Evolutionary conservation across 106 monocot genomes (phyloP).

Genomic region (Platanthera guangdongensis): DNA sequence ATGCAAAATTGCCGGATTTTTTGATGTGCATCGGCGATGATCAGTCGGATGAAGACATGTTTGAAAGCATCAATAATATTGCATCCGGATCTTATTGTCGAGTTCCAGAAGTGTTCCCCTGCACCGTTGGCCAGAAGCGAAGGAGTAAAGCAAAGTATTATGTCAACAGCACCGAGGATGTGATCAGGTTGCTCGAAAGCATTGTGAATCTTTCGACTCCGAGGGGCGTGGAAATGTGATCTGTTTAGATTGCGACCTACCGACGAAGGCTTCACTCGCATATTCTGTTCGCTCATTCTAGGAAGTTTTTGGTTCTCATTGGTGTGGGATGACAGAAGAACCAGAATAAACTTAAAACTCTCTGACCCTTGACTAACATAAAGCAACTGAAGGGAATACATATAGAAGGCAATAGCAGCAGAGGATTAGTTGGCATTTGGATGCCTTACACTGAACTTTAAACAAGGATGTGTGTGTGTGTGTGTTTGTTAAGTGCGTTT

Average conservation of each 20-base stretch:
- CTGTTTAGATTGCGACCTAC: neutral
- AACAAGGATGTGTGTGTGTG: neutral
- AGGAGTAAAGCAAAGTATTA: constrained; percentile 46
- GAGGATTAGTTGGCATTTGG: neutral
- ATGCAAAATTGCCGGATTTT: neutral
- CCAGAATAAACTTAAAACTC: neutral
- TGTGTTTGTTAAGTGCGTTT: neutral
- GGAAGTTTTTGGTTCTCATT: neutral
- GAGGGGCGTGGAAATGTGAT: neutral
- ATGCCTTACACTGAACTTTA: neutral
- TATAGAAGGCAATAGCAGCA: neutral
- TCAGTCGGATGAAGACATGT: constrained; percentile 68
- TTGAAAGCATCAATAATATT: constrained; percentile 25
- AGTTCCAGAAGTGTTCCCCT: constrained; percentile 38
- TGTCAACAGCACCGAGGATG: constrained; percentile 39
- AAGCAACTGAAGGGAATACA: neutral
- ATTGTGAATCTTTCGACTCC: constrained; percentile 12
- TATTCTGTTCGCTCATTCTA: neutral
- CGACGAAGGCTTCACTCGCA: neutral
- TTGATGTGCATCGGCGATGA: constrained; percentile 1
- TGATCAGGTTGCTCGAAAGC: constrained; percentile 27
- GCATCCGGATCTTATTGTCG: constrained; percentile 18
- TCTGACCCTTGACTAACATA: neutral
- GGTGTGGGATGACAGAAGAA: neutral
- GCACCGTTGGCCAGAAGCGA: constrained; percentile 57